Evolutionary conservation across 2,329 filamentous ascomycete genomes (phyloP), one percentile per base, ranked within the genome.

Genomic region (Westerdykella sp.): DNA sequence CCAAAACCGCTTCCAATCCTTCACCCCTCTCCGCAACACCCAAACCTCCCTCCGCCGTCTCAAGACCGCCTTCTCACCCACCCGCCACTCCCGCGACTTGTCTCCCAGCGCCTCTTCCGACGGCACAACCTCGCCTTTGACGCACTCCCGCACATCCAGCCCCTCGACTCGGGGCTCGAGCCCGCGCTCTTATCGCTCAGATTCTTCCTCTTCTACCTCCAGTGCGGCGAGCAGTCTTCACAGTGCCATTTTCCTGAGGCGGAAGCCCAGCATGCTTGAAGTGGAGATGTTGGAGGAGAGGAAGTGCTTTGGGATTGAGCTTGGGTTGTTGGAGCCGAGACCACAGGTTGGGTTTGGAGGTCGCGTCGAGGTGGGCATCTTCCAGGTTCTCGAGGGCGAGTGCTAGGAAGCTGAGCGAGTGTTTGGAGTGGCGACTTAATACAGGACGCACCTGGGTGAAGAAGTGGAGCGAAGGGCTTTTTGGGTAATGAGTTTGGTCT

Each of bases 1-100:
- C 55, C 54, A 56, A 50, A 63, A 65, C 62, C 65, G 62, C 59
- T 65, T 65, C 62, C 54, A 58, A 36, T 58, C 61, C 54, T 66
- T 65, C 56, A 57, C 56, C 30, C 57, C 60, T 25, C 50, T 63
- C 41, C 64, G 63, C 54, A 56, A 48, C 41, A 52, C 59, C 15
- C 47, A 47, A 18, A 47, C 45, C 45, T 60, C 54, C 32, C 58
- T 64, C 48, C 60, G 56, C 47, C 57, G 58, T 44, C 58, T 67
- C 44, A 52, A 53, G 35, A 65, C 62, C 13, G 63, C 62, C 46
- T 63, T 67, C 59, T 56, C 53, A 22, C 60, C 63, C n/a, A 56
- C 50, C 36, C 61, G 60, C 48, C 54, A 58, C 22, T 38, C 46
- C 37, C 62, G 60, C 55, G 60, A 42, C 42, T 45, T 47, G 15